Evolutionary conservation across 257 asterid genomes (phyloP).

Genomic region (Eucommia ulmoides): DNA sequence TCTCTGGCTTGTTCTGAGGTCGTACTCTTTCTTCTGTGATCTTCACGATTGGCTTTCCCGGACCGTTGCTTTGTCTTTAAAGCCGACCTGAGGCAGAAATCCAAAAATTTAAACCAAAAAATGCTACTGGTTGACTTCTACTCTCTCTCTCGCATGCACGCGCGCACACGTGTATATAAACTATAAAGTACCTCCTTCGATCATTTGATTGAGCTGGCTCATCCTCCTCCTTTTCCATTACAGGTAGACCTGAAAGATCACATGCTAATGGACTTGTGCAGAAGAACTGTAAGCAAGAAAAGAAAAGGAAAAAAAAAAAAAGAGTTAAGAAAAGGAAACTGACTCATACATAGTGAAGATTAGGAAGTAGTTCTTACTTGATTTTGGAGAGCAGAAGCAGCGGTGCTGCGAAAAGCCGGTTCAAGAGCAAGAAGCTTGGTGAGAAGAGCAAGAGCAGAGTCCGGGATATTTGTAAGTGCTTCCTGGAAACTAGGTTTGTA

Average conservation of each 20-base stretch:
- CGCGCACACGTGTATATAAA: neutral
- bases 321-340: neutral
- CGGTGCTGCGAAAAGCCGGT: slow-evolving; percentile 48
- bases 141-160: neutral
- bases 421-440: slow-evolving; percentile 48
- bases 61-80: slow-evolving; percentile 16
- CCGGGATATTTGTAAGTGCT: slow-evolving; percentile 40
- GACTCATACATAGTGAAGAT: neutral
- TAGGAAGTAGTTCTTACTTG: slow-evolving; percentile 24
- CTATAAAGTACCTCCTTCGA: slow-evolving; percentile 32
- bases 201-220: slow-evolving; percentile 20
- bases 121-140: neutral
- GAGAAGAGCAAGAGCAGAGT: slow-evolving; percentile 33
- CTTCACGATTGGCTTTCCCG: slow-evolving; percentile 17
- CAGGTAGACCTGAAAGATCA: slow-evolving; percentile 33
- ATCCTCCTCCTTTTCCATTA: slow-evolving; percentile 18
- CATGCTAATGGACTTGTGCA: slow-evolving; percentile 47
- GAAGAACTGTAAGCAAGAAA: slow-evolving; percentile 39
- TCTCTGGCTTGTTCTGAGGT: slow-evolving; percentile 23
- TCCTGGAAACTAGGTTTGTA: slow-evolving; percentile 45
- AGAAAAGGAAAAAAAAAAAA: neutral
- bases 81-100: neutral
- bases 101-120: neutral
- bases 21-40: slow-evolving; percentile 42
- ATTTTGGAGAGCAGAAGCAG: slow-evolving; percentile 42